Percentiles rank a stretch among this genome's conserved stretches.
Evolutionary conservation across 352 stramenopile genomes (phyloP).

Genomic region (Nothophytophthora sp.): DNA sequence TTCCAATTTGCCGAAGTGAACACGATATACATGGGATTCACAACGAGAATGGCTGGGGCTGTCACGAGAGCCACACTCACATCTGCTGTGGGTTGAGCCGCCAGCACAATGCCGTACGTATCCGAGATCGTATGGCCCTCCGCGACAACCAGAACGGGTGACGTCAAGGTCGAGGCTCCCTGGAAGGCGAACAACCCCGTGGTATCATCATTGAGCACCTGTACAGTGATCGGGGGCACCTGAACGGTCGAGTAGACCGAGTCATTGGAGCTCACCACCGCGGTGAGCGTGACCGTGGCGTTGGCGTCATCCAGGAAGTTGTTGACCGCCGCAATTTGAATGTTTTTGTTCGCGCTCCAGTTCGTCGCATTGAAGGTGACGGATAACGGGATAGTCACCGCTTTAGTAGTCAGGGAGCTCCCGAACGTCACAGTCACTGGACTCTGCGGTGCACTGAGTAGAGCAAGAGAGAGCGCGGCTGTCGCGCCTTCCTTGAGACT

Average conservation of each 20-base stretch:
- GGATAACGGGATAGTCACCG: constrained; percentile 16
- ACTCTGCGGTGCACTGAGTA: constrained; percentile 43
- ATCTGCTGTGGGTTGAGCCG: constrained; percentile 38
- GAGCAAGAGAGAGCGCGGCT: constrained; percentile 20
- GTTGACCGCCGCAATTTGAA: constrained; percentile 47
- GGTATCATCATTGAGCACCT: constrained; percentile 56
- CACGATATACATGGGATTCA: constrained; percentile 28
- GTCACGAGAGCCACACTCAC: constrained; percentile 34
- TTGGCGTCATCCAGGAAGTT: constrained; percentile 59
- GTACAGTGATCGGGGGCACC: constrained; percentile 27
- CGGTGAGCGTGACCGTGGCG: constrained; percentile 17
- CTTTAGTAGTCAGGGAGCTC: constrained; percentile 33
- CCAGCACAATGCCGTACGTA: constrained; percentile 49
- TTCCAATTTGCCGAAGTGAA: constrained; percentile 59
- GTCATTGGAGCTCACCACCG: constrained; percentile 35
- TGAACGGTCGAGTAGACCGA: constrained; percentile 26
- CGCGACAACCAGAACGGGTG: constrained; percentile 44
- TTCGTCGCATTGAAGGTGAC: constrained; percentile 31
- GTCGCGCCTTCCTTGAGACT: constrained; percentile 40
- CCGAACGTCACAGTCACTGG: constrained; percentile 38
- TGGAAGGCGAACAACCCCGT: constrained; percentile 51
- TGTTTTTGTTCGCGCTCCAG: constrained; percentile 30
- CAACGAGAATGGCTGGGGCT: constrained; percentile 40
- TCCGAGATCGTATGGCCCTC: constrained; percentile 46
- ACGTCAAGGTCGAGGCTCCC: constrained; percentile 25